phyloP scores from a whole-genome alignment of 306 rosid species.

The Notholithocarpus densiflorus region DNA sequence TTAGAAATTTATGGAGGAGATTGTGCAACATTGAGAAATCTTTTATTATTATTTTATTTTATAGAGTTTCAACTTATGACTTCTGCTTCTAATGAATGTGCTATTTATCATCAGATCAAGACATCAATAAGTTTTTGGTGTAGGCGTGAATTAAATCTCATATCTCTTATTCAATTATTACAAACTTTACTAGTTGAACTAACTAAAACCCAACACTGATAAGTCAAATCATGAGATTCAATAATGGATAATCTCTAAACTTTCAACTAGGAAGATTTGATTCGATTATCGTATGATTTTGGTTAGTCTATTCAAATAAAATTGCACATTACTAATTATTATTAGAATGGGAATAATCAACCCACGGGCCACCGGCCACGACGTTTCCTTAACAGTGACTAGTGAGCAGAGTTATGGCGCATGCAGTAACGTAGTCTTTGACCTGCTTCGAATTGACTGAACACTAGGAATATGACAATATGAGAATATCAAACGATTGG shows the following conservation, averaged over 20 bases:
- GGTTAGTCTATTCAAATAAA: not conserved
- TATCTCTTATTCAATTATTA: too few relatives aligned
- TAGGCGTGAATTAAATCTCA: too few relatives aligned
- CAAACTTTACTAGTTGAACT: too few relatives aligned
- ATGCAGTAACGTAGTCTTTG: not conserved
- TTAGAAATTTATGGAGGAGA: too few relatives aligned
- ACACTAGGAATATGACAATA: too few relatives aligned
- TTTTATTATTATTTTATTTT: too few relatives aligned
- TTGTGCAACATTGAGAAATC: too few relatives aligned
- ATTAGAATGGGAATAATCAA: not conserved
- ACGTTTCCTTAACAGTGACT: not conserved
- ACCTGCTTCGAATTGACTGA: not conserved
- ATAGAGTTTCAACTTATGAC: too few relatives aligned
- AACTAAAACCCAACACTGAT: not conserved
- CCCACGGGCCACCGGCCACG: not conserved
- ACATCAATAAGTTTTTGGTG: too few relatives aligned
- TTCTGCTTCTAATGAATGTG: rapidly evolving
- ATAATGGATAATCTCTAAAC: not conserved
- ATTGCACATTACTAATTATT: not conserved
- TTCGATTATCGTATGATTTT: not conserved
- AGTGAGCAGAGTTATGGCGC: not conserved
- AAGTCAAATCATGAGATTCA: not conserved
- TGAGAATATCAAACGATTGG: too few relatives aligned
- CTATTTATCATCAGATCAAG: too few relatives aligned
- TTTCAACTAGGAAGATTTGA: not conserved